phyloP scores from a whole-genome alignment of 805 yeast genomes.

The Komagataella pseudopastoris region DNA sequence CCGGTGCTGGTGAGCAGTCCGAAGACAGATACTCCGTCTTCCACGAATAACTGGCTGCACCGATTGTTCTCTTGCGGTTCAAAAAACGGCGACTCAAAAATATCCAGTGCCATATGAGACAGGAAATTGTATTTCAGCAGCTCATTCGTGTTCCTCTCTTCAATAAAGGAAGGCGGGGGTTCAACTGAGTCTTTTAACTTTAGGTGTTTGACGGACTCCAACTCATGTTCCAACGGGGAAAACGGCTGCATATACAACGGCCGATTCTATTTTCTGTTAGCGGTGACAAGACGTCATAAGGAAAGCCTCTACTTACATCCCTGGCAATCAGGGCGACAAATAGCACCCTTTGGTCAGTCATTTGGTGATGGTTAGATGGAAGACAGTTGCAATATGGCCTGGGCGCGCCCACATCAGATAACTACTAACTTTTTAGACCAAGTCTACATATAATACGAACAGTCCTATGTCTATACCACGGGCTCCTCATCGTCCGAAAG shows the following conservation, averaged over 20 bases:
- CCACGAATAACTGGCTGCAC: constrained; percentile 41
- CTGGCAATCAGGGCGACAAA: constrained; percentile 48
- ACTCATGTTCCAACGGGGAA: constrained; percentile 15
- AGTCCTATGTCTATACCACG: background rate
- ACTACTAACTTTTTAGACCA: background rate
- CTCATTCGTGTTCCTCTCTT: constrained; percentile 23
- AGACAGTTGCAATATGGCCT: constrained; percentile 10
- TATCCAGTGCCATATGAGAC: constrained; percentile 66
- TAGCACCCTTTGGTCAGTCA: constrained; percentile 12
- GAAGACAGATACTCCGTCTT: constrained; percentile 53
- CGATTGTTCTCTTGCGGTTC: constrained; percentile 24
- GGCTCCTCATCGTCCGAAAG: background rate
- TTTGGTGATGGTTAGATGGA: background rate
- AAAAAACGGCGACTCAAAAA: constrained; percentile 38
- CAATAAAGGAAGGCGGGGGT: constrained; percentile 8
- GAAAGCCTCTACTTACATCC: constrained; percentile 18
- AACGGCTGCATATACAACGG: constrained; percentile 51
- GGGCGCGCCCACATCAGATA: background rate
- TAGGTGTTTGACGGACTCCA: constrained; percentile 1
- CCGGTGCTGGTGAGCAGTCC: constrained; percentile 63
- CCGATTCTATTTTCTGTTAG: constrained; percentile 20
- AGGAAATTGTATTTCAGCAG: constrained; percentile 52
- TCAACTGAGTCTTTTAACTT: background rate
- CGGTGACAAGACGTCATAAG: background rate
- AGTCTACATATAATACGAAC: background rate